These are phyloP conservation scores for Akanthomyces lecanii DNA, from an alignment of 2,329 filamentous ascomycete genomes.

Conservation along the genomic window DNA sequence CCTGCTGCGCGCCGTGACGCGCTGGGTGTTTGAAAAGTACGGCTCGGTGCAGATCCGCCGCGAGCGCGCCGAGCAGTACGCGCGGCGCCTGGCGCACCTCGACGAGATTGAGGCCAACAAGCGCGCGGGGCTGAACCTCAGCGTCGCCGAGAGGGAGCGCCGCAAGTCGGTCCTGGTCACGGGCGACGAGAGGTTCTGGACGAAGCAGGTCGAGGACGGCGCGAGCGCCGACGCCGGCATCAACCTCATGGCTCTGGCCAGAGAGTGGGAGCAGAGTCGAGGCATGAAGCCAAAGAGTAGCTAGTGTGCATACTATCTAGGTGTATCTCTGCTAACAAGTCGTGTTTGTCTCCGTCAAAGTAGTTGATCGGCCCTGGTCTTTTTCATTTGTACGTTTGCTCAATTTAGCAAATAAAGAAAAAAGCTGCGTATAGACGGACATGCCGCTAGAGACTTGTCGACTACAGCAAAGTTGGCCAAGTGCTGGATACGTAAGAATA, in stretches of 20 bases:
- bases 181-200: conserved; percentile 37
- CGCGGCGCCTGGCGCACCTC: conserved; percentile 33
- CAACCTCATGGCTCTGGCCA: conserved; percentile 30
- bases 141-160: conserved; percentile 34
- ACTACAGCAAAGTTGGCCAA: no score
- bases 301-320: not conserved
- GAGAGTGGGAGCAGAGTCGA: conserved; percentile 16
- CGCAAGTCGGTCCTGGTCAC: conserved; percentile 34
- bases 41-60: conserved; percentile 39
- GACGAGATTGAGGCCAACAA: conserved; percentile 39
- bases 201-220: conserved; percentile 38
- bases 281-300: conserved; percentile 13
- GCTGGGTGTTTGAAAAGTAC: conserved; percentile 33
- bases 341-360: no score
- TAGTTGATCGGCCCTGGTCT: no score
- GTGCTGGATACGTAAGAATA: no score
- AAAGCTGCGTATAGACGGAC: no score
- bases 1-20: conserved; percentile 45
- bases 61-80: conserved; percentile 38
- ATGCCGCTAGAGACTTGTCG: no score
- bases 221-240: conserved; percentile 32
- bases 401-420: no score
- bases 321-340: no score
- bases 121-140: conserved; percentile 30
- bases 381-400: no score